Evolutionary conservation across 108 stramenopile species (phyloP).

Genomic region (Asterionellopsis glacialis): DNA sequence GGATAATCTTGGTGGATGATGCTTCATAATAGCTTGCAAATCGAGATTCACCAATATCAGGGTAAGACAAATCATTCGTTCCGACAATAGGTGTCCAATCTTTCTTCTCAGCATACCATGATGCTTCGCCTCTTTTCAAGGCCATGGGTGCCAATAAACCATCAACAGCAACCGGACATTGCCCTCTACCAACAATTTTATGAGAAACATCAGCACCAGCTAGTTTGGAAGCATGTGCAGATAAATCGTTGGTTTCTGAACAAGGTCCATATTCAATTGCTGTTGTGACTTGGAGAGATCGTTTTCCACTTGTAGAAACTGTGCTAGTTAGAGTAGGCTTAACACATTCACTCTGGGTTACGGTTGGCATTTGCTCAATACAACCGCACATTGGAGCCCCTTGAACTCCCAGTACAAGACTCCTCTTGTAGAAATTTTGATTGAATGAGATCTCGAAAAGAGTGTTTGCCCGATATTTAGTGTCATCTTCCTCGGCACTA

Average conservation of each 20-base stretch:
- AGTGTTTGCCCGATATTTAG: slow-evolving; percentile 20
- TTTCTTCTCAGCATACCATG: too few species aligned
- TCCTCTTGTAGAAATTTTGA: slow-evolving; percentile 29
- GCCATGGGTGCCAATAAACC: too few species aligned
- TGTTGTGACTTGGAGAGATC: too few species aligned
- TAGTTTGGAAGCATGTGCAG: background rate
- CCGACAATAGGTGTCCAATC: background rate
- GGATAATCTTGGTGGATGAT: slow-evolving; percentile 13
- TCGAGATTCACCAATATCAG: background rate
- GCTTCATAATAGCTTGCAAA: background rate
- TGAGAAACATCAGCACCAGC: background rate
- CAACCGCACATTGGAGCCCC: slow-evolving; percentile 44
- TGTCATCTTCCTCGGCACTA: background rate
- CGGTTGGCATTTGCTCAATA: slow-evolving; percentile 18
- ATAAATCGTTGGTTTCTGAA: background rate
- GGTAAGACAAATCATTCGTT: background rate
- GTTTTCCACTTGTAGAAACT: background rate
- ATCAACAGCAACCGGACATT: too few species aligned
- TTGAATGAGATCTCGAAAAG: slow-evolving; percentile 44
- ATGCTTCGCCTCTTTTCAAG: too few species aligned
- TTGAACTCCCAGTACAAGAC: slow-evolving; percentile 25
- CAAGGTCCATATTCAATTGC: background rate
- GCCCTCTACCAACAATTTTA: too few species aligned
- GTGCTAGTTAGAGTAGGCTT: background rate
- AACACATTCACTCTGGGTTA: background rate